These are phyloP conservation scores for Alternaria sp. DNA, from an alignment of 2,329 filamentous ascomycete genomes.

Conservation along the genomic window DNA sequence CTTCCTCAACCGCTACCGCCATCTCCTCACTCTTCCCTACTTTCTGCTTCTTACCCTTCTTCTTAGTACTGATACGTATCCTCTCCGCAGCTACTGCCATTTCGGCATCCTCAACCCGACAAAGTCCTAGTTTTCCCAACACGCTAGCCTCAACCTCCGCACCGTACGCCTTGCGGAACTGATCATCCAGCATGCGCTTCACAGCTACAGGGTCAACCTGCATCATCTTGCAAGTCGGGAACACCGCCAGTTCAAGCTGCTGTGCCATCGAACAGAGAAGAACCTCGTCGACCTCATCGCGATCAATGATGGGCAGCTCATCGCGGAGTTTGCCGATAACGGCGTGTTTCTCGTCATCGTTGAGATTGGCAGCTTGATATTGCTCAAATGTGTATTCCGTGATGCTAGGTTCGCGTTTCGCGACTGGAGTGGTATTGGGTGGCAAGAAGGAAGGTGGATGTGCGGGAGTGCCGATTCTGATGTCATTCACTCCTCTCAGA, in stretches of 20 bases:
- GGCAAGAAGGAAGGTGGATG: neutral
- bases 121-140: neutral
- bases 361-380: slow-evolving; percentile 12
- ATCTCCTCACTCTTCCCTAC: neutral
- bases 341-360: slow-evolving; percentile 1
- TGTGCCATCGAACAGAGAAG: neutral
- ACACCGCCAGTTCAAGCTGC: slow-evolving; percentile 4
- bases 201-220: slow-evolving; percentile 6
- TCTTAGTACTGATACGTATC: neutral
- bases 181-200: slow-evolving; percentile 13
- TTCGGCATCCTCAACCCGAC: neutral
- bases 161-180: slow-evolving; percentile 10
- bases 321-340: slow-evolving; percentile 10
- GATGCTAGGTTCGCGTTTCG: neutral
- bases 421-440: neutral
- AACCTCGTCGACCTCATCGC: slow-evolving; percentile 8
- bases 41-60: neutral
- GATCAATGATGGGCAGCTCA: slow-evolving; percentile 12
- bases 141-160: neutral
- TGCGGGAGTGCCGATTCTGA: neutral
- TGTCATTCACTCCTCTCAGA: neutral
- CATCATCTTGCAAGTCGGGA: slow-evolving; percentile 14
- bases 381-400: slow-evolving; percentile 7
- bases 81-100: neutral
- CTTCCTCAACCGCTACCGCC: rapidly evolving